Conservation (phyloP, 2,329 filamentous ascomycete genomes). For the Ascochyta viciae-villosae region DNA sequence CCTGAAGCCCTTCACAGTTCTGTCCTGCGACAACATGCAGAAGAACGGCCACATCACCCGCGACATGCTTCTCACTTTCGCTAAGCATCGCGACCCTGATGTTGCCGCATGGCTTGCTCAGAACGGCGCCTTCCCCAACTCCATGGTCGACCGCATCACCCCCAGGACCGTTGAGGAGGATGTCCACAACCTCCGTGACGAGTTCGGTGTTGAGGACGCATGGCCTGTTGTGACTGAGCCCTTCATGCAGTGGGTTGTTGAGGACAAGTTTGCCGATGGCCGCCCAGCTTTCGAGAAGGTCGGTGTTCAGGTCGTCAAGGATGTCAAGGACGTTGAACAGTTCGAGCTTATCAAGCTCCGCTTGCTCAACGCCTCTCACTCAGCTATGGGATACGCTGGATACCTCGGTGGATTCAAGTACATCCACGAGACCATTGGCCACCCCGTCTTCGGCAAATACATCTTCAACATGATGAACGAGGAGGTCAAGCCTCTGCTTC, state of each 20-base stretch:
- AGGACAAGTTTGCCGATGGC: conserved; percentile 40
- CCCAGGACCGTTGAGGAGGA: conserved; percentile 35
- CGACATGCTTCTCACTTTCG: conserved; percentile 35
- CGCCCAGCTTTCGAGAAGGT: conserved; percentile 39
- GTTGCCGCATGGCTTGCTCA: conserved; percentile 35
- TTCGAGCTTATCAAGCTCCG: conserved; percentile 41
- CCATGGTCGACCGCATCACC: conserved; percentile 42
- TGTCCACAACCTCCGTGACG: conserved; percentile 27
- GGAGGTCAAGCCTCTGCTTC: conserved; percentile 39
- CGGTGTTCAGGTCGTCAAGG: conserved; percentile 39
- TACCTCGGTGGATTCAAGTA: conserved; percentile 37
- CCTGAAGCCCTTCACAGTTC: conserved; percentile 37
- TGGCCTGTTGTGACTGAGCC: conserved; percentile 41
- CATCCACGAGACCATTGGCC: conserved; percentile 37
- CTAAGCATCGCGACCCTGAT: conserved; percentile 31
- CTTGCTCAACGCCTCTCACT: conserved; percentile 37
- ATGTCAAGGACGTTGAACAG: conserved; percentile 36
- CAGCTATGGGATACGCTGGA: conserved; percentile 36
- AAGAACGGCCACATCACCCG: conserved; percentile 40
- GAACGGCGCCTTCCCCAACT: conserved; percentile 41
- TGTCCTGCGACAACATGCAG: conserved; percentile 43
- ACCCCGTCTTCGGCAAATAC: conserved; percentile 34
- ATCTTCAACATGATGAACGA: conserved; percentile 41
- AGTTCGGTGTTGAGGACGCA: conserved; percentile 35
- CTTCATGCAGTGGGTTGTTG: conserved; percentile 41